A percentile compares a stretch with the other conserved stretches of the same genome.
Evolutionary conservation across 306 rosid genomes (phyloP).

Genomic region (Vigna radiata): DNA sequence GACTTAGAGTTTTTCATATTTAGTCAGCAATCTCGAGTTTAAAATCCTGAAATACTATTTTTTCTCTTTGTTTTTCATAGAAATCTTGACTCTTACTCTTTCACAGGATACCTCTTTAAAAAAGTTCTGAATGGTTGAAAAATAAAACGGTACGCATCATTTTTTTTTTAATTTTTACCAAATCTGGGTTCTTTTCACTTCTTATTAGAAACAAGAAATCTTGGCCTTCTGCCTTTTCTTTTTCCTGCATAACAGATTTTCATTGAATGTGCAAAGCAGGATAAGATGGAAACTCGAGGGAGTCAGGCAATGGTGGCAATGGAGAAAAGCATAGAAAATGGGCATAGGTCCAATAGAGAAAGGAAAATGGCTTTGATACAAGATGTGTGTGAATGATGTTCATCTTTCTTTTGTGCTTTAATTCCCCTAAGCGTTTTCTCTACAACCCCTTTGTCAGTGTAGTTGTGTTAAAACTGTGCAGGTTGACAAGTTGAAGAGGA

Average conservation of each 20-base stretch:
- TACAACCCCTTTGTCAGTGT: slow-evolving; percentile 6
- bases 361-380: slow-evolving; percentile 80
- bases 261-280: slow-evolving; percentile 60
- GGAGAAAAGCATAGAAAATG: slow-evolving; percentile 59
- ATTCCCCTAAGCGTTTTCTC: background rate
- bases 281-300: slow-evolving; percentile 68
- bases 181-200: background rate
- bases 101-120: background rate
- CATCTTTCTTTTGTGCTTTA: slow-evolving; percentile 19
- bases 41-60: too few relatives aligned
- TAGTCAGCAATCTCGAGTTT: too few relatives aligned
- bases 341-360: slow-evolving; percentile 68
- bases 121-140: background rate
- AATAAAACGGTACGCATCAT: background rate
- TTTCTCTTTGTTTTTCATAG: too few relatives aligned
- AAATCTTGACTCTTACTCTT: background rate
- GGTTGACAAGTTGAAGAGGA: slow-evolving; percentile 94
- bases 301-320: slow-evolving; percentile 52
- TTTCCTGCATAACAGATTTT: slow-evolving; percentile 28
- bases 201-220: background rate
- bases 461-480: slow-evolving; percentile 42
- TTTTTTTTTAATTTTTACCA: background rate
- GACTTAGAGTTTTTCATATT: too few relatives aligned
- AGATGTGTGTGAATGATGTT: slow-evolving; percentile 62
- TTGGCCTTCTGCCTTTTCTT: slow-evolving; percentile 12